phyloP scores from a whole-genome alignment of 2,329 filamentous ascomycete species.

The Aspergillus sp. region DNA sequence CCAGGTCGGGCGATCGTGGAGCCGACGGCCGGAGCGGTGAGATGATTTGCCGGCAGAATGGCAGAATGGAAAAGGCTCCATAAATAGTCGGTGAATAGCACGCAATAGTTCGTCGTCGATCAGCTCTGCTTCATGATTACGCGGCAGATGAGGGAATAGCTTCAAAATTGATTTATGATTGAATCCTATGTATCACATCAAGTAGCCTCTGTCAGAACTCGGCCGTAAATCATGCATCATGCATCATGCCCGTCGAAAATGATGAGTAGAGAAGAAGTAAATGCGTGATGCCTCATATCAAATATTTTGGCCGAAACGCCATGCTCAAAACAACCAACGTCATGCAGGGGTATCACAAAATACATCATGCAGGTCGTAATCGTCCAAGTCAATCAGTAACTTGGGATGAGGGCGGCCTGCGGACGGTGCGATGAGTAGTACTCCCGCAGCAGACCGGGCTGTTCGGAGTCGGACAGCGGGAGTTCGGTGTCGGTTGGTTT shows the following conservation, averaged over 20 bases:
- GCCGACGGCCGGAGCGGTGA: too few relatives aligned
- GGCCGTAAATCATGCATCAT: neutral
- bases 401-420: conserved; percentile 39
- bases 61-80: too few relatives aligned
- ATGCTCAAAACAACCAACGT: conserved; percentile 2
- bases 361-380: conserved; percentile 8
- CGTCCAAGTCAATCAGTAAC: conserved; percentile 30
- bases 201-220: neutral
- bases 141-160: too few relatives aligned
- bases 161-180: too few relatives aligned
- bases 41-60: too few relatives aligned
- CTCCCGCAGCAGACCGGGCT: conserved; percentile 36
- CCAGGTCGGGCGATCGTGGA: too few relatives aligned
- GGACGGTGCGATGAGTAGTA: conserved; percentile 40
- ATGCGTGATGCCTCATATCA: too few relatives aligned
- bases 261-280: neutral
- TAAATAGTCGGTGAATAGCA: too few relatives aligned
- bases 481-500: conserved; percentile 36
- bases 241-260: too few relatives aligned
- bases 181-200: conserved; percentile 1
- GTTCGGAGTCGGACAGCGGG: conserved; percentile 25
- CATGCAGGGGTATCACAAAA: conserved; percentile 10
- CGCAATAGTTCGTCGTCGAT: too few relatives aligned
- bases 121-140: too few relatives aligned
- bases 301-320: neutral